Evolutionary conservation across 345 rosid genomes (phyloP), one percentile per base, ranked within the genome.

Genomic region (Linum tenue): DNA sequence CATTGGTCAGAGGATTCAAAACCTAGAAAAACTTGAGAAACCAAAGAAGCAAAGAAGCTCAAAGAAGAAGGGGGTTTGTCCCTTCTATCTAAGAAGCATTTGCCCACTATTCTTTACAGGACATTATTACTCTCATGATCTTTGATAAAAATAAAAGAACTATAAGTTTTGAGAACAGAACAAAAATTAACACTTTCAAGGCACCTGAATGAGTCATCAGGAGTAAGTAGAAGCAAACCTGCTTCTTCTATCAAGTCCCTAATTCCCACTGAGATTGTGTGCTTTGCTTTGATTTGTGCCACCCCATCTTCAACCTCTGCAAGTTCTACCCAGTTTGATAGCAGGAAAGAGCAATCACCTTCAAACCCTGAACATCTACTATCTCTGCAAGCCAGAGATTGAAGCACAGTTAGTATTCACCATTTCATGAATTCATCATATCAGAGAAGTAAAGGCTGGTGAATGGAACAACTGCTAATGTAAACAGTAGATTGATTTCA

Each of bases 81-180:
- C 36, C 38, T 57, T 57, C 60, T 9, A 57, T 17, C 38, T 37
- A 57, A 17, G 10, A 15, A 57, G 60, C 36, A 57, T 17, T 9
- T 37, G 37, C 60, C 60, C 60, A 57, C 53, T 3, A 17, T 37
- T 57, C 60, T 57, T 57, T 57, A 57, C 60, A 57, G 3, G 35
- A 17, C 60, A 57, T 22, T 57, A 57, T 57, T 57, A 57, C 7
- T 16, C 36, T 31, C 37, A 57, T 37, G 8, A 16, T 10, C 10
- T n/a, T 6, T 17, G 22, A 16, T 8, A 31, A 16, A 5, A 17
- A 57, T n/a, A 12, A 17, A 17, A 9, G 37, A 37, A 4, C 38
- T 37, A 57, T 37, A 31, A 57, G 31, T 57, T 37, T 22, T 22
- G 31, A 22, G 38, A 57, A 37, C 36, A 7, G 38, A 37, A 57